Base-by-base conservation (phyloP, 106 monocot genomes). In the Allium fistulosum region DNA sequence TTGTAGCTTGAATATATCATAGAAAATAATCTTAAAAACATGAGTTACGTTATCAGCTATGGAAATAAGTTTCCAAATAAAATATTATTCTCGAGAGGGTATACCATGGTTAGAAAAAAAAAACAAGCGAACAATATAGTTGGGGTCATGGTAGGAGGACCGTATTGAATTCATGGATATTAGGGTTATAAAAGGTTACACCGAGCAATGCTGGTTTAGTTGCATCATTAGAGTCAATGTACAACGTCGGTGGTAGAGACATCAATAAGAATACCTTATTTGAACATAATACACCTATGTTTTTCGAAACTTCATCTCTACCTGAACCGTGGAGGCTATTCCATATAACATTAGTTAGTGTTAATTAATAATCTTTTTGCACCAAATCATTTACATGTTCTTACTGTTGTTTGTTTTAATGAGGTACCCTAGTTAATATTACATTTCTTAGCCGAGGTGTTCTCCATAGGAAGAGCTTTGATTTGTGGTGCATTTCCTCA, bases 11-110 rank as follows among this genome's bases (percentile, higher is more conserved):
- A 89, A 63, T 89, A 93, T 61, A 63, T 93, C 4, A 22, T 93
- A 2, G 93, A 89, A 26, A 65, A 86, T 18, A 93, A 93, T 65
- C 93, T 88, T 2, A 61, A 11, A 58, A 84, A 89, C 17, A 93
- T 93, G 93, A 93, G 89, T 76, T 93, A 93, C 77, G 67, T 93
- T 8, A 86, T 93, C 2, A 88, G 93, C 4, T 82, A 89, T 55
- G 89, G 93, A 11, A 53, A 64, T 28, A 86, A 84, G 56, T 89
- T 84, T 68, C 93, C 88, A 10, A 4, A 61, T 61, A 22, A 93
- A 80, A 62, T 86, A 89, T 67, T 79, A 83, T 4, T 89, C 88
- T 83, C 79, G 56, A 0, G 83, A 78, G 7, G 93, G 89, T 3
- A 76, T 18, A 28, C 83, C 84, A 52, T 88, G 93, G 93, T 62